Evolutionary conservation across 306 rosid species (phyloP).

Genomic region (Mucuna pruriens): DNA sequence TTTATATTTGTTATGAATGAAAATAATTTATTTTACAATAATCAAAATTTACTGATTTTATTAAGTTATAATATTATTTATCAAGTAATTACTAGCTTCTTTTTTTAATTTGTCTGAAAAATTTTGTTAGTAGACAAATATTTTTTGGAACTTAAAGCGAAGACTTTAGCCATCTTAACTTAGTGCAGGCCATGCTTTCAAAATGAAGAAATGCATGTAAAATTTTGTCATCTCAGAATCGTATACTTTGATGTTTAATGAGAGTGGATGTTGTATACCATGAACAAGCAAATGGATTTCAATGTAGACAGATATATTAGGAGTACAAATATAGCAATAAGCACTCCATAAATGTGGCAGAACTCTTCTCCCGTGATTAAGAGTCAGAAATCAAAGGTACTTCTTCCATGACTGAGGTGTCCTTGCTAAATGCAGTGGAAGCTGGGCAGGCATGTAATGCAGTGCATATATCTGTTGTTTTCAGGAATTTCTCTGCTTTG

Average conservation of each 20-base stretch:
- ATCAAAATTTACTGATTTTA: too few relatives aligned
- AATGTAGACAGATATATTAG: not conserved
- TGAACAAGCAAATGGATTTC: not conserved
- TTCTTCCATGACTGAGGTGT: conserved; percentile 38
- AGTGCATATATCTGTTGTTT: conserved; percentile 71
- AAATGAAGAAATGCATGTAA: not conserved
- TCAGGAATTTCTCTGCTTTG: conserved; percentile 79
- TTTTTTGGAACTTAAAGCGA: too few relatives aligned
- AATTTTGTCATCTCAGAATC: conserved; percentile 7
- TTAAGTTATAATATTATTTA: too few relatives aligned
- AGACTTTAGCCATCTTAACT: not conserved
- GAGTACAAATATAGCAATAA: not conserved
- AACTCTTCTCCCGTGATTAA: conserved; percentile 30
- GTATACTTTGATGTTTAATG: not conserved
- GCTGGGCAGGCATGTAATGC: conserved; percentile 66
- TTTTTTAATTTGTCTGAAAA: too few relatives aligned
- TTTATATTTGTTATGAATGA: too few relatives aligned
- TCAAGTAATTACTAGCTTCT: too few relatives aligned
- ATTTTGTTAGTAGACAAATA: too few relatives aligned
- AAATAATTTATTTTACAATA: too few relatives aligned
- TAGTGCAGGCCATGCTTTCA: not conserved
- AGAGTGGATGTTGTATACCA: not conserved
- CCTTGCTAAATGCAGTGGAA: conserved; percentile 1
- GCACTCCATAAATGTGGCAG: not conserved
- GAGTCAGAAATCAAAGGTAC: conserved; percentile 46